Conservation (phyloP, 192 early-diverging fungal genomes). For the Rhizoclosmatium globosum region DNA sequence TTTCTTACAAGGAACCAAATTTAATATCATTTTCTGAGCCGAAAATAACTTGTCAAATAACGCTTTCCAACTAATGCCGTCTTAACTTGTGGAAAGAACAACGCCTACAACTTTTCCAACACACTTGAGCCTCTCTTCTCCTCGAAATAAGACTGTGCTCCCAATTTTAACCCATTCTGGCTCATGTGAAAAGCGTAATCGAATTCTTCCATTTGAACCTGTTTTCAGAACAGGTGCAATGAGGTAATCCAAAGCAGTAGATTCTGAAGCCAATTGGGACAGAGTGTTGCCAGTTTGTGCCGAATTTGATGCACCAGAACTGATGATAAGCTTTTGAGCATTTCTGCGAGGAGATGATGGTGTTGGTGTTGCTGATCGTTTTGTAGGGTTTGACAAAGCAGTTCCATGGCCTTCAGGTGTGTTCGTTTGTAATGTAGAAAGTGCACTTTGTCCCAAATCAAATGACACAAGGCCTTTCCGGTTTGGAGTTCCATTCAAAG, state of each 20-base stretch:
- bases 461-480: conserved; percentile 1
- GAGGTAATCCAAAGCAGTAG: not conserved
- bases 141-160: conserved; percentile 66
- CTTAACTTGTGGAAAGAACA: not conserved
- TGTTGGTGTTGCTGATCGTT: conserved; percentile 5
- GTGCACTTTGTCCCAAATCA: conserved; percentile 9
- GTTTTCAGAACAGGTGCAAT: conserved; percentile 31
- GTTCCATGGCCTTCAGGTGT: not conserved
- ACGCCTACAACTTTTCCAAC: conserved; percentile 66
- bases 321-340: conserved; percentile 18
- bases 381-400: not conserved
- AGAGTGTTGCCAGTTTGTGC: not conserved
- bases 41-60: not conserved
- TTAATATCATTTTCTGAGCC: not conserved
- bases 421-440: not conserved
- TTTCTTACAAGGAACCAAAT: no score
- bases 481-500: not conserved
- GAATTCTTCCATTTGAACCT: conserved; percentile 59
- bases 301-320: conserved; percentile 7
- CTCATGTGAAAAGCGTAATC: conserved; percentile 66
- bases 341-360: conserved; percentile 26
- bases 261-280: not conserved
- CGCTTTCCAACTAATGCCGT: not conserved
- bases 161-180: conserved; percentile 69
- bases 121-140: conserved; percentile 72